Conservation (phyloP, 1,284 basidiomycete genomes). For the Ceraceosorus bombacis region DNA sequence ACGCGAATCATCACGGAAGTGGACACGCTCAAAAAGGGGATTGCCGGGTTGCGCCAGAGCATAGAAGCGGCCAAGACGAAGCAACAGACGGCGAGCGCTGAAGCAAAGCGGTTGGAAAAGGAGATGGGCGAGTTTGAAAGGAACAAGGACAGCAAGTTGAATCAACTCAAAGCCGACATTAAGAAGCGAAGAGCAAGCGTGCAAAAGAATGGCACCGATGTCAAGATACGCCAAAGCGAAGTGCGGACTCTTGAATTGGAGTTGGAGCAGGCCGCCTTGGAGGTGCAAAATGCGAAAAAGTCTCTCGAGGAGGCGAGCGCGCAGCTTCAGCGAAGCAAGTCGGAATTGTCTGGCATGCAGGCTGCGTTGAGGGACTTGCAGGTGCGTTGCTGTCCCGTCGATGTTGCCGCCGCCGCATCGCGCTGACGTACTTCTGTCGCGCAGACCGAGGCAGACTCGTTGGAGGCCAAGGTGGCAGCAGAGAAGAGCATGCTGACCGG, state of each 20-base stretch:
- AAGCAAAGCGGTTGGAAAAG: slow-evolving; percentile 77
- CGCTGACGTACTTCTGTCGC: not conserved
- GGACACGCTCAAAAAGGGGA: slow-evolving; percentile 62
- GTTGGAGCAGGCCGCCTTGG: slow-evolving; percentile 75
- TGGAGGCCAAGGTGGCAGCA: slow-evolving; percentile 66
- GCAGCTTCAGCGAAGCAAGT: slow-evolving; percentile 58
- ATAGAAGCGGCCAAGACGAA: slow-evolving; percentile 65
- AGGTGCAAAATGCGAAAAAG: slow-evolving; percentile 61
- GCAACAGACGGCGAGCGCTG: slow-evolving; percentile 66
- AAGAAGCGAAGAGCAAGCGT: slow-evolving; percentile 70
- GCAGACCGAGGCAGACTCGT: slow-evolving; percentile 60
- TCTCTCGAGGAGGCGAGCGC: slow-evolving; percentile 60
- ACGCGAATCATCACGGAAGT: slow-evolving; percentile 72
- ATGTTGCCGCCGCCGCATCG: too few species aligned
- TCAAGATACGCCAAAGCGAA: slow-evolving; percentile 83
- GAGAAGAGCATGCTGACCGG: slow-evolving; percentile 77
- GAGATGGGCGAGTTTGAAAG: slow-evolving; percentile 98
- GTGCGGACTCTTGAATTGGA: slow-evolving; percentile 79
- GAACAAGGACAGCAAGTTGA: slow-evolving; percentile 94
- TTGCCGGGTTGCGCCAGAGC: slow-evolving; percentile 62
- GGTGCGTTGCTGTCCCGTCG: too few species aligned
- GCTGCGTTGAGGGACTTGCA: slow-evolving; percentile 57
- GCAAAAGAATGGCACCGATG: slow-evolving; percentile 67
- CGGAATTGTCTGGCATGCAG: slow-evolving; percentile 61
- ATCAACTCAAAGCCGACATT: slow-evolving; percentile 76